These are phyloP conservation scores for Rheum nobile DNA, from an alignment of 148 eudicot species.

Conservation along the genomic window DNA sequence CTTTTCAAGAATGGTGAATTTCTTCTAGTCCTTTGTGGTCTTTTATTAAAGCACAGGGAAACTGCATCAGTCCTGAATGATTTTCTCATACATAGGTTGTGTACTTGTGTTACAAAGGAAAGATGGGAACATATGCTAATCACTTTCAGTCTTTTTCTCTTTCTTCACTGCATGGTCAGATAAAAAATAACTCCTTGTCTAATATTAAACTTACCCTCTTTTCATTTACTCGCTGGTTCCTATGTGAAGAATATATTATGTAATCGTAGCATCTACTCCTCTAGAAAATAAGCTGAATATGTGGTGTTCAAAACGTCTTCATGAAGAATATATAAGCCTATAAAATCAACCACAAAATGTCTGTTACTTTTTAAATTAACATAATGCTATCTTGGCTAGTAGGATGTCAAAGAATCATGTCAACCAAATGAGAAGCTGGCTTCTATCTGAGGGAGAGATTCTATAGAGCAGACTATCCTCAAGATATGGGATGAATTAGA, in stretches of 20 bases:
- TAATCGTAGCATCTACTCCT: neutral
- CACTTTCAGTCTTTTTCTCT: neutral
- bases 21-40: conserved; percentile 6
- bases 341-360: neutral
- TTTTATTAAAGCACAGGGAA: neutral
- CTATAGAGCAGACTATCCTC: neutral
- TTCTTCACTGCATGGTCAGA: neutral
- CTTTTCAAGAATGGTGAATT: conserved; percentile 45
- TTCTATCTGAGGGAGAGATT: neutral
- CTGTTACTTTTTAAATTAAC: neutral
- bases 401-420: neutral
- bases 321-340: neutral
- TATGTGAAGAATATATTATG: neutral
- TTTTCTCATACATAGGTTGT: neutral
- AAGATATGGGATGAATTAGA: neutral
- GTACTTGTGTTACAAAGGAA: neutral
- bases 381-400: neutral
- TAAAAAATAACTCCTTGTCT: neutral
- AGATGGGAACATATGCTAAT: neutral
- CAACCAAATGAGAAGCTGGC: neutral
- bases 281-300: neutral
- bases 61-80: neutral
- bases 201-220: neutral
- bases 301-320: neutral
- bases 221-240: neutral